Evolutionary conservation across 2,329 filamentous ascomycete genomes (phyloP), one percentile per base, ranked within the genome.

Genomic region (Fusarium sp.): DNA sequence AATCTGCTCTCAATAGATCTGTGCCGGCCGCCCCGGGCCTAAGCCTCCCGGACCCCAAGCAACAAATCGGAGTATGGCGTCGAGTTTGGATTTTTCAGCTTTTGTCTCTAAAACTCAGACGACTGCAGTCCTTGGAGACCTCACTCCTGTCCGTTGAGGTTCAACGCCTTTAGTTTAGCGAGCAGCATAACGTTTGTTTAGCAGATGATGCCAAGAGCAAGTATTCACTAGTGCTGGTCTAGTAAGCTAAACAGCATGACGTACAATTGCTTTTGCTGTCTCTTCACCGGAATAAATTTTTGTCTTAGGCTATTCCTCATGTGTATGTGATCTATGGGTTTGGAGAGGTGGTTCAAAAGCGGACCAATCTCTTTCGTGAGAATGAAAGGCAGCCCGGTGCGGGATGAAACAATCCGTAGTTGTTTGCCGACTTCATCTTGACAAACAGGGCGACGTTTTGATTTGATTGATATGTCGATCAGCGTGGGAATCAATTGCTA

Each of bases 261-360:
- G 69, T 65, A 68, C 23, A 44, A 53, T 73, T 75, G 63, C 67
- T 70, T 73, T 74, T 73, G 57, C 66, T 75, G 63, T 70, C 71
- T 75, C 70, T 70, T 73, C 63, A 68, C 42, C 42, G 30, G 23
- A 60, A 46, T 46, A n/a, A 17, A 13, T 32, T 45, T 54, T 40
- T 20, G 55, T 56, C 32, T 8, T 58, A 60, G 60, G 59, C 42
- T 49, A 59, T 49, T 38, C n/a, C 42, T 62, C 53, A 58, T 45
- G 17, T 27, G 41, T 46, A 17, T 32, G n/a, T 33, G 38, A 48
- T 35, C 14, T 20, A 37, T 32, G 23, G 11, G 8, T 30, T n/a
- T 37, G 32, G 12, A 17, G 12, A 15, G 15, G 18, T 26, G 35
- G 35, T 41, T 10, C 20, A 33, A 26, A 41, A 44, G 64, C 56